phyloP scores from a whole-genome alignment of 179 eudicot species.

The Pouteria campechiana region DNA sequence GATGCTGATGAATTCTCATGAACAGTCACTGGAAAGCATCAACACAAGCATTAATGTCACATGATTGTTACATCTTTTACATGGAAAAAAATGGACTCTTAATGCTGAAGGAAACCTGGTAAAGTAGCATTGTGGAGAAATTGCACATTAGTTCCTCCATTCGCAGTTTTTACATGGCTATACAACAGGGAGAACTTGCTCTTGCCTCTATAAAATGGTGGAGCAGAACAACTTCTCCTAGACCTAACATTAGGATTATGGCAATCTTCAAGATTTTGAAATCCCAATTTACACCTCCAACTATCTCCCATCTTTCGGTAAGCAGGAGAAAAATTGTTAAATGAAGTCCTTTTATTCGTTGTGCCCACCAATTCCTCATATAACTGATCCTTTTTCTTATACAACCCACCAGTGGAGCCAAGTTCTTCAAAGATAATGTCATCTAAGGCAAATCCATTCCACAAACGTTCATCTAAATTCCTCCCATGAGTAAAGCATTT shows the following conservation, averaged over 20 bases:
- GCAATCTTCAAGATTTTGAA: slow-evolving; percentile 11
- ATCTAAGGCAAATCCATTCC: too few species aligned
- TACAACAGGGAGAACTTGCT: slow-evolving; percentile 30
- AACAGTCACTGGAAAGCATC: not conserved
- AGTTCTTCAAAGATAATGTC: too few species aligned
- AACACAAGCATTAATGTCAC: not conserved
- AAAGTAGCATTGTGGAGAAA: slow-evolving; percentile 7
- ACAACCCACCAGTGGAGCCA: too few species aligned
- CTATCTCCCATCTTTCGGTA: slow-evolving; percentile 5
- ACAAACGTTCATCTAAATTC: too few species aligned
- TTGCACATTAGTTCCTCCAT: slow-evolving; percentile 9
- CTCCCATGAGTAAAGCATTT: too few species aligned
- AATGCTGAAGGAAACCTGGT: slow-evolving; percentile 8
- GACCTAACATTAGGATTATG: slow-evolving; percentile 11
- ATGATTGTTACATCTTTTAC: too few species aligned
- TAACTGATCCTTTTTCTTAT: too few species aligned
- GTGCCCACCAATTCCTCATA: too few species aligned
- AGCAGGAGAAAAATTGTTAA: slow-evolving; percentile 8
- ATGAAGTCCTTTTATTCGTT: too few species aligned
- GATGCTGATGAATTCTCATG: not conserved
- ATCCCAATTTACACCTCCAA: slow-evolving; percentile 5
- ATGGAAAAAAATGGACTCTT: too few species aligned
- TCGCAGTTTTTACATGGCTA: slow-evolving; percentile 13
- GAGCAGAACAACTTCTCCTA: slow-evolving; percentile 84
- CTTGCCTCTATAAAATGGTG: slow-evolving; percentile 58